Evolutionary conservation across 371 early-diverging fungal species (phyloP), one percentile per base, ranked within the genome.

Genomic region (Chytridium lagenaria): DNA sequence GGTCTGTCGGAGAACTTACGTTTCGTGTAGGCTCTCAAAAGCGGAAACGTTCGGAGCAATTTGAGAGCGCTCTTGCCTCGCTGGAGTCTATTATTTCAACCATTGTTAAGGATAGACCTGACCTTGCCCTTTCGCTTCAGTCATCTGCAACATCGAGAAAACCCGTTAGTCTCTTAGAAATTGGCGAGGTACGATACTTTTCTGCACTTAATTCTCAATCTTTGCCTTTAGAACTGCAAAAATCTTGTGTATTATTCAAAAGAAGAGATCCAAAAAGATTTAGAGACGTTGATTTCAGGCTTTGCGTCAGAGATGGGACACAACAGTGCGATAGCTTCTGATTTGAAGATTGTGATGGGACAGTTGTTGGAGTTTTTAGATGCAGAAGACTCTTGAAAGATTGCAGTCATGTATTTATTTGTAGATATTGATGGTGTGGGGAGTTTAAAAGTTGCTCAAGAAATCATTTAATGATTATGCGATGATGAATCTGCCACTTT

Each of bases 401-500:
- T 44, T 44, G 19, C 19, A 44, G 7, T 44, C 44, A 44, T 44
- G 44, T 44, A 7, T 44, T 12, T 19, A 44, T 44, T 44, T 44
- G 19, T 12, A 44, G 44, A 19, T n/a, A n/a, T 7, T 7, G 44
- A 19, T 44, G 44, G 44, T 12, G 44, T 44, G 19, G 44, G 44
- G 19, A 44, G 44, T 19, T 44, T 19, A 44, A 44, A 44, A 12
- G 44, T n/a, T n/a, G n/a, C n/a, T n/a, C 55, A 26, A n/a, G n/a
- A 52, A n/a, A n/a, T n/a, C n/a, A n/a, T n/a, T n/a, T n/a, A n/a
- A 23, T 52, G 55, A 12, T 23, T 23, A 5, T n/a, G 55, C 23
- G 55, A n/a, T 7, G 61, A 61, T 12, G 61, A 61, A 12, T 36
- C 59, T 38, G 37, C 72, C 7, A 65, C 38, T 65, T 74, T 74